These are phyloP conservation scores for Massarina eburnea DNA, from an alignment of 2,329 filamentous ascomycete genomes.

Conservation along the genomic window DNA sequence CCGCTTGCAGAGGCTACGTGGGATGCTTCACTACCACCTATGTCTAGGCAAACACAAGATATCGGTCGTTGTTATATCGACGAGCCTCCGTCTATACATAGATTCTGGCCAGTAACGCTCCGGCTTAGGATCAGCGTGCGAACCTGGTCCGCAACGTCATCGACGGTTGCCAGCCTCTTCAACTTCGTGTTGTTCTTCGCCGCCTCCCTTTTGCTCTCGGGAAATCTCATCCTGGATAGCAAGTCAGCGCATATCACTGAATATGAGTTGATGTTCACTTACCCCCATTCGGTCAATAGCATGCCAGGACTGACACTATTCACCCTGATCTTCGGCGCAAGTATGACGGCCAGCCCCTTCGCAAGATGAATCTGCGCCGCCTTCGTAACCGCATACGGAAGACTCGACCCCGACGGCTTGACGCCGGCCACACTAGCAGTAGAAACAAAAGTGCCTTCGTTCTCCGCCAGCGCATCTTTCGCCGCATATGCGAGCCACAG, in stretches of 20 bases:
- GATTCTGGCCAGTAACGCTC: slow-evolving; percentile 42
- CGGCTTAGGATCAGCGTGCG: slow-evolving; percentile 36
- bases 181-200: slow-evolving; percentile 48
- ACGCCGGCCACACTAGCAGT: slow-evolving; percentile 67
- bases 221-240: slow-evolving; percentile 43
- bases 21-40: no score
- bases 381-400: slow-evolving; percentile 78
- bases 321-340: slow-evolving; percentile 63
- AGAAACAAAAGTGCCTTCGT: slow-evolving; percentile 63
- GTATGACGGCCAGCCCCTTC: slow-evolving; percentile 63
- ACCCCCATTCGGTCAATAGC: slow-evolving; percentile 60
- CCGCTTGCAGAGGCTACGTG: no score
- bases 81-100: slow-evolving; percentile 40
- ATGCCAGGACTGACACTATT: slow-evolving; percentile 68
- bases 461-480: slow-evolving; percentile 60
- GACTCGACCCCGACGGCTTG: slow-evolving; percentile 63
- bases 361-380: slow-evolving; percentile 70
- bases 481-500: slow-evolving; percentile 59
- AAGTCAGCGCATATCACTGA: background rate
- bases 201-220: slow-evolving; percentile 47
- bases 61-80: slow-evolving; percentile 19
- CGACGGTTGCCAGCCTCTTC: slow-evolving; percentile 57
- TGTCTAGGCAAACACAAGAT: no score
- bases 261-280: background rate
- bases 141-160: slow-evolving; percentile 46